These are phyloP conservation scores for Beauveria sp. DNA, from an alignment of 2,329 filamentous ascomycete species.

Conservation along the genomic window DNA sequence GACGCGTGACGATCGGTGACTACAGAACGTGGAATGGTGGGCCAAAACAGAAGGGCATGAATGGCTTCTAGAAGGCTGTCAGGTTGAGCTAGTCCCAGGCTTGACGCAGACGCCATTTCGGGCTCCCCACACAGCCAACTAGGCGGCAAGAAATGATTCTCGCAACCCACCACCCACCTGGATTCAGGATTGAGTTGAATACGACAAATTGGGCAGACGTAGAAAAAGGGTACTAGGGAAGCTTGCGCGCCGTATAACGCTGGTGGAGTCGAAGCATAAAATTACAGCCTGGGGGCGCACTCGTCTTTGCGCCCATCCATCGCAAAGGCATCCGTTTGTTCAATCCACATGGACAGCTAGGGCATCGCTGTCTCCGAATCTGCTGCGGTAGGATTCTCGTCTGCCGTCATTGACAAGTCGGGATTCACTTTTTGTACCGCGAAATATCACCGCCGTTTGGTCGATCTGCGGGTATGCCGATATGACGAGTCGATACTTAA, in stretches of 20 bases:
- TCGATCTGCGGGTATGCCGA: slow-evolving; percentile 8
- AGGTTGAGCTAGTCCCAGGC: slow-evolving; percentile 22
- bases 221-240: neutral
- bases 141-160: slow-evolving; percentile 11
- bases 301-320: neutral
- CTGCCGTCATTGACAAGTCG: neutral
- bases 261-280: neutral
- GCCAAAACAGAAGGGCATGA: slow-evolving; percentile 12
- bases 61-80: slow-evolving; percentile 30
- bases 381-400: neutral
- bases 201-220: neutral
- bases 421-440: neutral
- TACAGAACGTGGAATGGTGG: slow-evolving; percentile 3
- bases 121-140: slow-evolving; percentile 22
- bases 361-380: neutral
- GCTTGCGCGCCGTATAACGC: neutral
- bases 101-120: slow-evolving; percentile 19
- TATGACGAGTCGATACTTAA: slow-evolving; percentile 6
- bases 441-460: neutral
- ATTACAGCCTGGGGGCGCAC: neutral
- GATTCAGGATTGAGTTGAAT: neutral
- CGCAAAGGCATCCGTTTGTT: neutral
- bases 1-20: neutral
- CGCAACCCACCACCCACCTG: neutral
- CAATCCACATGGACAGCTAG: neutral